Base-by-base conservation (phyloP, 2,329 filamentous ascomycete genomes). In the Xylariaceae sp. region DNA sequence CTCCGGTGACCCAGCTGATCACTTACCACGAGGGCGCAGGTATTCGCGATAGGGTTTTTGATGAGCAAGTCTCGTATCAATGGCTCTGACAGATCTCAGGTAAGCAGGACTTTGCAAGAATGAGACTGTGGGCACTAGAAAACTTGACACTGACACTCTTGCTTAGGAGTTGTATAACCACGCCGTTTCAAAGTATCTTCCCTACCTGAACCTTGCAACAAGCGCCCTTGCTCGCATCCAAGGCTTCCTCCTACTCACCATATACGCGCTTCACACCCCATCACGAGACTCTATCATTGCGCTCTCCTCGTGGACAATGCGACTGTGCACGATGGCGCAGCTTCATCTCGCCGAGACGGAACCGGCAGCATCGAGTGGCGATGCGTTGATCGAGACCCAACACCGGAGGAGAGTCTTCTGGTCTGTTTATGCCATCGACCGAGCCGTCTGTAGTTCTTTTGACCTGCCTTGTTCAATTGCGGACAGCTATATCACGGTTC, bases 401-500 rank as follows among this genome's bases (percentile, higher is more conserved):
- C 21, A 46, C 8, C 45, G 51, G 4, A 46, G 53, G 3, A 40
- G 53, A 12, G 44, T 52, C 15, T 57, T 56, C 37, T 56, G 53
- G 53, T 53, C 46, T 10, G 52, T 52, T 2, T 55, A 56, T 27
- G 42, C 37, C 4, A 27, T 56, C 10, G 52, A 55, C 33, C 45
- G 52, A 6, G 39, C 48, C 9, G 46, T 55, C 23, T 41, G 50
- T 36, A 46, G 45, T 15, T 43, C 44, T 5, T 48, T 49, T 25
- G 48, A 51, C 16, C 39, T 55, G 5, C 51, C 53, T 1, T 37
- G 38, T 5, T 53, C 48, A 1, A 37, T 56, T 1, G 31, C 46
- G 0, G 53, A 55, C 32, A 35, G 32, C n/a, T 49, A 54, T 32
- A 53, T 56, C 19, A 53, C 50, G 1, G 34, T 44, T 2, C 45